A percentile compares a stretch with the other conserved stretches of the same genome.
These are phyloP conservation scores for Cytospora paraplurivora DNA, from an alignment of 2,329 filamentous ascomycete genomes.

Conservation along the genomic window DNA sequence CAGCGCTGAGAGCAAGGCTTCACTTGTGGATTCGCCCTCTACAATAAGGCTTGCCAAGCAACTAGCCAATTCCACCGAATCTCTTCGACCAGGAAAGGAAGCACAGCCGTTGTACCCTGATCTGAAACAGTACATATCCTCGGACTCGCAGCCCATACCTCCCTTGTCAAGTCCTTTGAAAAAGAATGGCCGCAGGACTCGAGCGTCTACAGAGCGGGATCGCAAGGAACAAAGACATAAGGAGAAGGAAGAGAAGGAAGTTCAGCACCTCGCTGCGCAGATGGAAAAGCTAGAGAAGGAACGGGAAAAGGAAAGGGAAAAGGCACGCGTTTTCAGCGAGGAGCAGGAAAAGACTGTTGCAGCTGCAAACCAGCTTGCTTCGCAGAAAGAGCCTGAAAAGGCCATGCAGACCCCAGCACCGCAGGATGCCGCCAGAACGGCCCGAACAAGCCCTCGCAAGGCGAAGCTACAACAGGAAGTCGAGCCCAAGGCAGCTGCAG, in stretches of 20 bases:
- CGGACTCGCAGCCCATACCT: constrained; percentile 36
- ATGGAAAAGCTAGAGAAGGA: constrained; percentile 66
- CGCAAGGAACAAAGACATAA: constrained; percentile 64
- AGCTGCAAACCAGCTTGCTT: constrained; percentile 52
- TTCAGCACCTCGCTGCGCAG: constrained; percentile 61
- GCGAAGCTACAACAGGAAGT: constrained; percentile 38
- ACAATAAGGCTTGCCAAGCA: constrained; percentile 49
- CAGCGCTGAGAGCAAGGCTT: constrained; percentile 63
- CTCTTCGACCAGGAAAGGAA: constrained; percentile 39
- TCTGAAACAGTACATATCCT: constrained; percentile 43
- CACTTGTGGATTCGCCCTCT: constrained; percentile 55
- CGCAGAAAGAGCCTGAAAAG: constrained; percentile 56
- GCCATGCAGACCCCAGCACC: constrained; percentile 36
- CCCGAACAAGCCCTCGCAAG: constrained; percentile 56
- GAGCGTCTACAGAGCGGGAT: constrained; percentile 63
- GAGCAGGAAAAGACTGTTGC: constrained; percentile 58
- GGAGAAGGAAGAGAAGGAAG: constrained; percentile 62
- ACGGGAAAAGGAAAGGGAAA: constrained; percentile 70
- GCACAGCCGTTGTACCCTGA: constrained; percentile 49
- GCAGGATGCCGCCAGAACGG: constrained; percentile 48
- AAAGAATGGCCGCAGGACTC: constrained; percentile 50
- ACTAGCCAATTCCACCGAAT: constrained; percentile 51
- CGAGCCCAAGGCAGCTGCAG: constrained; percentile 38
- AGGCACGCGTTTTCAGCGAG: constrained; percentile 60
- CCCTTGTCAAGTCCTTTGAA: constrained; percentile 48